Evolutionary conservation across 805 yeast species (phyloP).

Genomic region (Sugiyamaella lignohabitans): DNA sequence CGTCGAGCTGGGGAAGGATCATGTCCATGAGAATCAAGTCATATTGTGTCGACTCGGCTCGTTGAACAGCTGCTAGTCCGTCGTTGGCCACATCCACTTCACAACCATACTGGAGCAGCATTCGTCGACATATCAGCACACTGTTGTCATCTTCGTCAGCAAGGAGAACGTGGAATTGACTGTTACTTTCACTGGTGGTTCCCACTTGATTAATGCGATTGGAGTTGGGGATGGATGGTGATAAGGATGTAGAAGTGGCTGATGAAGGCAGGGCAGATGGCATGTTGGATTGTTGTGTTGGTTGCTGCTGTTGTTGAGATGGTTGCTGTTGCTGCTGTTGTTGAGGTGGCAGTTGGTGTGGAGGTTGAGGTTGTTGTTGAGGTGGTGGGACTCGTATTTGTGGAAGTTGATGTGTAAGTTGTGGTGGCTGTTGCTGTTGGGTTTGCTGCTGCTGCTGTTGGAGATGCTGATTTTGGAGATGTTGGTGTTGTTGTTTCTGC

Average conservation of each 20-base stretch:
- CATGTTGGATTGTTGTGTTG: neutral
- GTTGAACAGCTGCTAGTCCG: slow-evolving; percentile 81
- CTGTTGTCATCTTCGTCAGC: slow-evolving; percentile 59
- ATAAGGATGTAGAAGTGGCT: neutral
- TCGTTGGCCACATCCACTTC: slow-evolving; percentile 89
- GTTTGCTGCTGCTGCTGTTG: neutral
- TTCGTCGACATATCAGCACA: slow-evolving; percentile 74
- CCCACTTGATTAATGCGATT: slow-evolving; percentile 4
- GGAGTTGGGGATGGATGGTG: neutral
- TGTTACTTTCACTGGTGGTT: neutral
- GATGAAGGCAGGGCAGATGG: neutral
- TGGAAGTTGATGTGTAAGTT: neutral
- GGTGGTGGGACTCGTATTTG: neutral
- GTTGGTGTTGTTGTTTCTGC: neutral
- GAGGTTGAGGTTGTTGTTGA: neutral
- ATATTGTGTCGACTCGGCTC: slow-evolving; percentile 59
- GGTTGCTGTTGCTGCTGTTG: neutral
- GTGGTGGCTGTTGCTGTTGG: neutral
- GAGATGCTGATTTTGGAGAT: neutral
- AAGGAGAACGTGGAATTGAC: slow-evolving; percentile 33
- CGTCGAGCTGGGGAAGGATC: slow-evolving; percentile 52
- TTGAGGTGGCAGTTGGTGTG: neutral
- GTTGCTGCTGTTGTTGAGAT: neutral
- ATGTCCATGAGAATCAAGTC: slow-evolving; percentile 52
- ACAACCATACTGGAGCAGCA: slow-evolving; percentile 82